Evolutionary conservation across 495 filamentous ascomycete species (phyloP).

Genomic region (Daldinia bambusicola): DNA sequence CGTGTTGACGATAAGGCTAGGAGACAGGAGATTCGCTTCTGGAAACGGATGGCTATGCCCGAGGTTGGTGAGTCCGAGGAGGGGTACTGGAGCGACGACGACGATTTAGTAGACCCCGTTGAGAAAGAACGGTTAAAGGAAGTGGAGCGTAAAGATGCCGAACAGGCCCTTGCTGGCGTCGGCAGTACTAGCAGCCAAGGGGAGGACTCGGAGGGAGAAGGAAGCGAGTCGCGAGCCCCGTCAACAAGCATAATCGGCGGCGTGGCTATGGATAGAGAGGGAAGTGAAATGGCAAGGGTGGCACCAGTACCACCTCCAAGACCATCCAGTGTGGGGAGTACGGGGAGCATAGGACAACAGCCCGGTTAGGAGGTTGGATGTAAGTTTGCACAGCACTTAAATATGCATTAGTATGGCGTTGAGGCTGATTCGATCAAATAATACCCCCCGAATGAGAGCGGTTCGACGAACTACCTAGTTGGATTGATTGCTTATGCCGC

Average conservation of each 20-base stretch:
- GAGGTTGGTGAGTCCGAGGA: constrained; percentile 59
- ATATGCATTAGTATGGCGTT: constrained; percentile 26
- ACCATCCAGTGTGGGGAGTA: constrained; percentile 50
- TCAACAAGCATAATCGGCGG: constrained; percentile 51
- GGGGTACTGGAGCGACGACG: constrained; percentile 65
- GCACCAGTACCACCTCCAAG: constrained; percentile 53
- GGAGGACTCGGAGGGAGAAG: constrained; percentile 47
- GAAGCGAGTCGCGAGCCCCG: constrained; percentile 38
- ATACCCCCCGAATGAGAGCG: constrained; percentile 17
- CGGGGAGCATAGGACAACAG: constrained; percentile 42
- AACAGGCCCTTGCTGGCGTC: constrained; percentile 50
- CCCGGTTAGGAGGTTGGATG: constrained; percentile 18
- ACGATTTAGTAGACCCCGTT: constrained; percentile 63
- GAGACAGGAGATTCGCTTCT: constrained; percentile 62
- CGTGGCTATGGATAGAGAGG: constrained; percentile 57
- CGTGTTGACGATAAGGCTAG: constrained; percentile 54
- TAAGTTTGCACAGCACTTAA: constrained; percentile 7
- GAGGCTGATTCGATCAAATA: constrained; percentile 25
- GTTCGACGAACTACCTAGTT: constrained; percentile 6
- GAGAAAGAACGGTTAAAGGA: constrained; percentile 61
- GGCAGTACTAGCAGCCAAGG: constrained; percentile 44
- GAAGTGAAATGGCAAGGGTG: constrained; percentile 25
- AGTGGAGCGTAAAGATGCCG: constrained; percentile 51
- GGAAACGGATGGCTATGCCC: constrained; percentile 67
- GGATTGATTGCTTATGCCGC: constrained; percentile 5